Base-by-base conservation (phyloP, 2,329 filamentous ascomycete species). In the Hysterium pulicare region DNA sequence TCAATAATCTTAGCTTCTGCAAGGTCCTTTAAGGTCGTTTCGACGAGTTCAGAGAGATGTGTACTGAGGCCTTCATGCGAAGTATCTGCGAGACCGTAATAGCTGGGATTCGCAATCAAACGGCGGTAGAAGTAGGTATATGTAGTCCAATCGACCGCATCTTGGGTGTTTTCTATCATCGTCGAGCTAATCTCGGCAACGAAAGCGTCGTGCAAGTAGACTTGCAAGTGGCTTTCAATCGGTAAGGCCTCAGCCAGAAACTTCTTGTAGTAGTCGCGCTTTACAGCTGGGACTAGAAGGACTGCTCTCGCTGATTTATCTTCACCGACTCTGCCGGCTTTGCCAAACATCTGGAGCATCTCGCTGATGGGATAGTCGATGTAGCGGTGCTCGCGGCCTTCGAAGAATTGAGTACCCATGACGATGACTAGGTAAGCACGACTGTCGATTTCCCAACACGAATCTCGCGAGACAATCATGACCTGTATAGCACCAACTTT, bases 61-160 rank as follows among this genome's bases (percentile, higher is more conserved):
- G 87, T 85, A 67, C 90, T 96, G n/a, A 98, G 76, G 3, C 87
- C 90, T 55, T 97, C 91, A 53, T 96, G 88, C 1, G 87, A 90
- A 3, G 88, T 87, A 62, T 90, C 89, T 13, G 84, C 84, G 47
- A 98, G 73, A 54, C 89, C 87, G 71, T 98, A 98, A 73, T 90
- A 98, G 68, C 89, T 96, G 7, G 93, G 93, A 64, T 98, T 98
- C 22, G 91, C 90, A 26, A 97, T 78, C 28, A 98, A 78, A 45
- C 93, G 85, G 33, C 93, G 86, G 71, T 98, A 98, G 71, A 97
- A 96, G 72, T 95, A 98, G 9, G 91, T 96, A 64, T 96, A 97
- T 0, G 93, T 97, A 28, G 90, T 88, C 93, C 93, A 98, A 69
- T 95, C 94, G 54, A 98, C 90, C 9, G 91, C 93, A 70, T 97